Evolutionary conservation across 1,284 basidiomycete genomes (phyloP).

Genomic region (Puccinia brachypodii): DNA sequence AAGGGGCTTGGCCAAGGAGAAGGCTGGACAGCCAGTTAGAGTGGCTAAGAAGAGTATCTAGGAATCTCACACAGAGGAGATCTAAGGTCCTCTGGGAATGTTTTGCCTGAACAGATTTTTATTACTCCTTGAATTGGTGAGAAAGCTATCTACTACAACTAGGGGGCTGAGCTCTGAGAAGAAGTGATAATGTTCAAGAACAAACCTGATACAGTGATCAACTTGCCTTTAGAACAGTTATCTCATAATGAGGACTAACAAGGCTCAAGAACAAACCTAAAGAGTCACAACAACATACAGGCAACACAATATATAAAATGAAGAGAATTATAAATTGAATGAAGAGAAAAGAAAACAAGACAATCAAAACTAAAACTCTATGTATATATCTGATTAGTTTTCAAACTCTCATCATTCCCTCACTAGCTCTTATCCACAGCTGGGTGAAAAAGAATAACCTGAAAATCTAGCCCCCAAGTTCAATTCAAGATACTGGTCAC

Average conservation of each 20-base stretch:
- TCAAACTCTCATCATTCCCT: too few relatives aligned
- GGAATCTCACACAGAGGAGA: neutral
- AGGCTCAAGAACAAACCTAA: neutral
- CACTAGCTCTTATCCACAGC: too few relatives aligned
- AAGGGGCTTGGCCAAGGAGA: too few relatives aligned
- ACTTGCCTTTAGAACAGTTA: neutral
- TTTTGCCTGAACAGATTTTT: neutral
- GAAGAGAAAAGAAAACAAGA: neutral
- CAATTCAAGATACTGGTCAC: too few relatives aligned
- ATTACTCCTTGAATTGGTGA: neutral
- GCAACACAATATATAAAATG: neutral
- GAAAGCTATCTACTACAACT: neutral
- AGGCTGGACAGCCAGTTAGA: too few relatives aligned
- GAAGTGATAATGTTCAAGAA: neutral
- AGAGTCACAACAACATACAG: neutral
- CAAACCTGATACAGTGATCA: too few relatives aligned
- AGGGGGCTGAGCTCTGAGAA: neutral
- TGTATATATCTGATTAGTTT: too few relatives aligned
- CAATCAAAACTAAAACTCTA: neutral
- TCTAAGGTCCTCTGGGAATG: neutral
- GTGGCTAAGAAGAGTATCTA: too few relatives aligned
- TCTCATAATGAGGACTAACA: neutral
- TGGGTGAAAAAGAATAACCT: too few relatives aligned
- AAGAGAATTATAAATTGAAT: too few relatives aligned
- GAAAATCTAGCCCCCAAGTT: too few relatives aligned